These are phyloP conservation scores for Ambrosia hybrid DNA, from an alignment of 140 eudicot genomes.

Conservation along the genomic window DNA sequence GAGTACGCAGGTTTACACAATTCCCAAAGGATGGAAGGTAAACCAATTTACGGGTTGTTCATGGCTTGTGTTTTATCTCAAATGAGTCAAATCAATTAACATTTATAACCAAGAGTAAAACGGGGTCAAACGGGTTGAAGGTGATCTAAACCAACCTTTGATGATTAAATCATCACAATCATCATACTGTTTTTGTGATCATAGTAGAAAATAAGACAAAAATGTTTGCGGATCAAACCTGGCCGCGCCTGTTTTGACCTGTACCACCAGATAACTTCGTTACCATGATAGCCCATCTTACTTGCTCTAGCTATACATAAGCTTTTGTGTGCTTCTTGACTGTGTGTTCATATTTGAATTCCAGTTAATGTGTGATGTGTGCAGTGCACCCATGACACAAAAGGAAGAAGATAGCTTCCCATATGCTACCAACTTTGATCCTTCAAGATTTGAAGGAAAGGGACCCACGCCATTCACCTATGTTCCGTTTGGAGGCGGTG, in stretches of 20 bases:
- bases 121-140: slow-evolving; percentile 7
- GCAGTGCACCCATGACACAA: slow-evolving; percentile 37
- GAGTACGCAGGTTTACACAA: slow-evolving; percentile 56
- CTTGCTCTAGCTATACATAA: too few relatives aligned
- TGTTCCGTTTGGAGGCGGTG: slow-evolving; percentile 70
- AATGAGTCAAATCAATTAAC: not conserved
- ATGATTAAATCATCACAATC: too few relatives aligned
- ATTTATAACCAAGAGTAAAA: not conserved
- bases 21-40: slow-evolving; percentile 84
- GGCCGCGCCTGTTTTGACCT: too few relatives aligned
- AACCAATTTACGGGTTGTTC: slow-evolving; percentile 9
- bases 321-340: too few relatives aligned
- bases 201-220: too few relatives aligned
- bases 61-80: not conserved
- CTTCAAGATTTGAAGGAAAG: slow-evolving; percentile 58
- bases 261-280: too few relatives aligned
- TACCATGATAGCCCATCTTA: too few relatives aligned
- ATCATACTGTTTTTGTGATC: too few relatives aligned
- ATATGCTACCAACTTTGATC: slow-evolving; percentile 39
- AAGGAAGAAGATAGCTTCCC: slow-evolving; percentile 40
- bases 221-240: too few relatives aligned
- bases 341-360: not conserved
- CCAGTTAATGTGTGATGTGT: slow-evolving; percentile 60
- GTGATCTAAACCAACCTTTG: not conserved
- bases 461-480: slow-evolving; percentile 56